These are phyloP conservation scores for Syncephalastrum sp. DNA, from an alignment of 371 early-diverging fungal genomes.

Conservation along the genomic window DNA sequence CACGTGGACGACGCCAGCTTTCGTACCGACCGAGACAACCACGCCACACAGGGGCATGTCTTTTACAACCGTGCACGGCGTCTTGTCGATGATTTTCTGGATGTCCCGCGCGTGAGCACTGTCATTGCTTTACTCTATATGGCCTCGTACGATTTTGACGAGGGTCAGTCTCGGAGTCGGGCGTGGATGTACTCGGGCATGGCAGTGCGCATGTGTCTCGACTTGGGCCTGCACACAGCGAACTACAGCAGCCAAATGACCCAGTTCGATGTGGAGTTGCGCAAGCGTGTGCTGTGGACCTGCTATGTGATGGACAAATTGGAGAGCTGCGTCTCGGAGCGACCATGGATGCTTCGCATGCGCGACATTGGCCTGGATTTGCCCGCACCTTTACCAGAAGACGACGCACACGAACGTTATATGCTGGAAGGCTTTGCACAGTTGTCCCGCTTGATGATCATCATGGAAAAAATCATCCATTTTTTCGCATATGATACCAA, in stretches of 20 bases:
- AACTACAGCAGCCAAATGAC: conserved; percentile 42
- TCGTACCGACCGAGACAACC: conserved; percentile 15
- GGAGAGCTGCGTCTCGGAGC: conserved; percentile 35
- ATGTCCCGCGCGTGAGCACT: conserved; percentile 44
- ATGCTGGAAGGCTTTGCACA: conserved; percentile 38
- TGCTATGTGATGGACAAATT: conserved; percentile 48
- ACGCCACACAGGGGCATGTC: conserved; percentile 5
- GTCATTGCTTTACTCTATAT: conserved; percentile 42
- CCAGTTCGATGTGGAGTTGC: conserved; percentile 41
- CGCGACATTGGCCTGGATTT: conserved; percentile 35
- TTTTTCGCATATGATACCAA: conserved; percentile 34
- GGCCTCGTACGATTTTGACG: conserved; percentile 26
- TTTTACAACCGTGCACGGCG: conserved; percentile 38
- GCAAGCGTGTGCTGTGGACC: conserved; percentile 43
- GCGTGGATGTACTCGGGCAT: conserved; percentile 49
- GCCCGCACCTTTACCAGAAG: conserved; percentile 42
- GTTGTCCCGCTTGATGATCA: conserved; percentile 35
- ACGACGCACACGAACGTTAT: conserved; percentile 28
- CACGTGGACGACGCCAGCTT: conserved; percentile 17
- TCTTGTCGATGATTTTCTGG: conserved; percentile 46
- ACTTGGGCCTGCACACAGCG: conserved; percentile 38
- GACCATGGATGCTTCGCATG: conserved; percentile 39
- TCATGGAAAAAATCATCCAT: conserved; percentile 39
- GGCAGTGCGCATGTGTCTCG: conserved; percentile 44
- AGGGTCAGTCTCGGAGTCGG: conserved; percentile 18